These are phyloP conservation scores for Globisporangium sylvaticum DNA, from an alignment of 352 stramenopile genomes.

Conservation along the genomic window DNA sequence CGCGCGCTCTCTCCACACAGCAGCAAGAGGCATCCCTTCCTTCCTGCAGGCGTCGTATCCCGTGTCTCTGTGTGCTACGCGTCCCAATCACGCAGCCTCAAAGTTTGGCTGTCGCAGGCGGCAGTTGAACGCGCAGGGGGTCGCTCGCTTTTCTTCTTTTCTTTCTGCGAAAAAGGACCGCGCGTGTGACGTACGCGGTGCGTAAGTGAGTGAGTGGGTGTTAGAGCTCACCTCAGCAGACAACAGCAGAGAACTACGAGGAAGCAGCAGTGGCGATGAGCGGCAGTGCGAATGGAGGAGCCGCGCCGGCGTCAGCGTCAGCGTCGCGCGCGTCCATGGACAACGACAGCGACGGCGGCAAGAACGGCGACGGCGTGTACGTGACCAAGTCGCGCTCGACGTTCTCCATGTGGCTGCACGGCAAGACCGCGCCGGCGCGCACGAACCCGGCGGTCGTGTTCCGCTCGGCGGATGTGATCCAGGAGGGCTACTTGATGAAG, in stretches of 20 bases:
- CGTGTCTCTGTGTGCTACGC: neutral
- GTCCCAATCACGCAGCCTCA: neutral
- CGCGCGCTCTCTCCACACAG: neutral
- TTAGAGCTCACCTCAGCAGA: neutral
- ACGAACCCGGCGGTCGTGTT: conserved; percentile 60
- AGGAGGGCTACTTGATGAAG: conserved; percentile 84
- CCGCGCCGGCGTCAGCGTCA: neutral
- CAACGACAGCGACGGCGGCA: conserved; percentile 13
- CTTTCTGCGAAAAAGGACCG: neutral
- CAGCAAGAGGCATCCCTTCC: too few species aligned
- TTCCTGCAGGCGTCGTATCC: too few species aligned
- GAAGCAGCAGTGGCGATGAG: conserved; percentile 1
- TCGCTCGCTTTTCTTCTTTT: neutral
- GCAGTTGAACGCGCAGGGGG: neutral
- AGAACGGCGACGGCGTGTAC: conserved; percentile 65
- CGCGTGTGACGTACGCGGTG: neutral
- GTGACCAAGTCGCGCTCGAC: conserved; percentile 82
- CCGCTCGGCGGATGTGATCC: conserved; percentile 78
- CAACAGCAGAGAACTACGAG: neutral
- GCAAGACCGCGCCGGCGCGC: conserved; percentile 56
- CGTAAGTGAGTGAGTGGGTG: neutral
- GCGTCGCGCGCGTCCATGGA: conserved; percentile 10
- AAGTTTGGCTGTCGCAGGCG: neutral
- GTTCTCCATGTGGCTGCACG: conserved; percentile 84
- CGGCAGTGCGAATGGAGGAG: neutral